These are phyloP conservation scores for Eucalyptus cladocalyx DNA, from an alignment of 345 rosid species.

Conservation along the genomic window DNA sequence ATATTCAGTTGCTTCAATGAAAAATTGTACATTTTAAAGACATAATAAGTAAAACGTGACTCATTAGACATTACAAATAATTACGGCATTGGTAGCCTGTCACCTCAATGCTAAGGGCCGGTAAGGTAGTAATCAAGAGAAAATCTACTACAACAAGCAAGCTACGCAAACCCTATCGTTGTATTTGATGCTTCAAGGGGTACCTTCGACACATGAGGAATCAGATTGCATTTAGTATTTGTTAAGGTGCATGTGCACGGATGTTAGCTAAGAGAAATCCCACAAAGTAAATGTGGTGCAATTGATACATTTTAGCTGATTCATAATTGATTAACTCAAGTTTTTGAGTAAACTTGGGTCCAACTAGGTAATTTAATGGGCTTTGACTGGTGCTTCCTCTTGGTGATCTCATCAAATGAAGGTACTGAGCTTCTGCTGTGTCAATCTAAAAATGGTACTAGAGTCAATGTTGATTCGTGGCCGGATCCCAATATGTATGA, in stretches of 20 bases:
- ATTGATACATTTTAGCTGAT: not conserved
- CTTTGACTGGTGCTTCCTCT: not conserved
- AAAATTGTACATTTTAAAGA: not conserved
- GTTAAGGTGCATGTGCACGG: not conserved
- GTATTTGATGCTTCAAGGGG: not conserved
- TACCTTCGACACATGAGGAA: not conserved
- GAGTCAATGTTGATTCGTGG: not conserved
- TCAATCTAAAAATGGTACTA: not conserved
- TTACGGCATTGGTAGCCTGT: not conserved
- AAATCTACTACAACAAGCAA: not conserved
- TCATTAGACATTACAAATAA: not conserved
- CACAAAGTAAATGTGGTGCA: too few relatives aligned
- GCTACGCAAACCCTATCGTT: not conserved
- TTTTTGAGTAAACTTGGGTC: not conserved
- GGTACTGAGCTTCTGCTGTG: not conserved
- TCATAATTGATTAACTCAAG: not conserved
- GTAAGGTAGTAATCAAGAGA: not conserved
- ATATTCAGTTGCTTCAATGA: not conserved
- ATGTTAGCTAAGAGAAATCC: not conserved
- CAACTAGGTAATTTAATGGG: not conserved
- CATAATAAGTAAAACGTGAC: not conserved
- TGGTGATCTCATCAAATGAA: not conserved
- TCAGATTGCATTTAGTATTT: not conserved
- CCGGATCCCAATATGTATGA: not conserved
- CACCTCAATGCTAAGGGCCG: not conserved